phyloP scores from a whole-genome alignment of 2,329 filamentous ascomycete genomes.

The Botrytis cinerea region DNA sequence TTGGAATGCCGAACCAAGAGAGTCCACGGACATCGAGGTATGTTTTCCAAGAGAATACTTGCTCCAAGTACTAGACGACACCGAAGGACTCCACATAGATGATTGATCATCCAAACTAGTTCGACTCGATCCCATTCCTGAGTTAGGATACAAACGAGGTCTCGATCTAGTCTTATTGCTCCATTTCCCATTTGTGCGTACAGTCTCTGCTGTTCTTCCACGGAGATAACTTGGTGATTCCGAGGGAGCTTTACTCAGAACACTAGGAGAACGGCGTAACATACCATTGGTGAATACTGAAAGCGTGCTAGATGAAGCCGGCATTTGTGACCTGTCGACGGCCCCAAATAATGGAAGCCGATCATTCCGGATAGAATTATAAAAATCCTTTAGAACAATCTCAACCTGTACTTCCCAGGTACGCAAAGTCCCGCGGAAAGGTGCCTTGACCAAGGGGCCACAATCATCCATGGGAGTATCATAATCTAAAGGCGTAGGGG shows the following conservation, averaged over 20 bases:
- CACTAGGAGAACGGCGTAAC: constrained; percentile 84
- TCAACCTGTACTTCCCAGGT: constrained; percentile 91
- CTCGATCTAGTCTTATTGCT: constrained; percentile 83
- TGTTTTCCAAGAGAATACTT: constrained; percentile 88
- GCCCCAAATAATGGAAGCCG: constrained; percentile 84
- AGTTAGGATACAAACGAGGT: constrained; percentile 72
- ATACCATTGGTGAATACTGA: constrained; percentile 67
- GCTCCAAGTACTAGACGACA: constrained; percentile 89
- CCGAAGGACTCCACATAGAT: constrained; percentile 83
- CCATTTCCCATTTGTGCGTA: constrained; percentile 61
- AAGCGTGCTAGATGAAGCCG: constrained; percentile 59
- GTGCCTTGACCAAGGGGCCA: constrained; percentile 75
- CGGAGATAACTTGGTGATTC: constrained; percentile 71
- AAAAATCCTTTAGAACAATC: constrained; percentile 87
- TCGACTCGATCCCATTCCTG: constrained; percentile 83
- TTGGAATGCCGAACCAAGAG: constrained; percentile 74
- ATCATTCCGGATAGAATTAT: constrained; percentile 83
- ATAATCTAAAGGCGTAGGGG: constrained; percentile 42
- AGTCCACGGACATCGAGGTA: constrained; percentile 90
- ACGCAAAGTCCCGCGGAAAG: constrained; percentile 72
- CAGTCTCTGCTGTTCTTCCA: constrained; percentile 63
- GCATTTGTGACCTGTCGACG: constrained; percentile 46
- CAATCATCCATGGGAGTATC: constrained; percentile 54
- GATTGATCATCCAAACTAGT: constrained; percentile 92
- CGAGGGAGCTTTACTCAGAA: constrained; percentile 89